Conservation (phyloP, 176 grass and related monocot species). For the Echinochloa phyllopogon region DNA sequence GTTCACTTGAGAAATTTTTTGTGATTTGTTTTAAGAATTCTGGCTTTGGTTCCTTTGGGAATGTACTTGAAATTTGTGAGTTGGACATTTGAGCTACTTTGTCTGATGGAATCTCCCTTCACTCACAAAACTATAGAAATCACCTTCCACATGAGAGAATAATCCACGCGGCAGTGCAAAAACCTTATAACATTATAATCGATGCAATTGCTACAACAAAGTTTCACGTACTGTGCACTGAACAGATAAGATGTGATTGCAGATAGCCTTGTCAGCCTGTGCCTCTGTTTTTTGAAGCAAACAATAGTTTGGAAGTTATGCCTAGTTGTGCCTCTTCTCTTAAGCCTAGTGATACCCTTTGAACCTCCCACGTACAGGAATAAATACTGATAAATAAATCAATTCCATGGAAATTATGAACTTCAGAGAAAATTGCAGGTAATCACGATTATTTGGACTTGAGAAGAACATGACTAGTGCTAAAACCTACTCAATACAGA, state of each 20-base stretch:
- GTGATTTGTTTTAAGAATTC: slow-evolving; percentile 16
- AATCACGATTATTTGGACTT: not conserved
- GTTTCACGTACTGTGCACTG: not conserved
- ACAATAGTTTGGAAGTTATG: no score
- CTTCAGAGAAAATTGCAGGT: not conserved
- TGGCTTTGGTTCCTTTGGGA: slow-evolving; percentile 7
- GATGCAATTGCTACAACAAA: not conserved
- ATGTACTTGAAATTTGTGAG: not conserved
- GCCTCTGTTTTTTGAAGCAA: not conserved
- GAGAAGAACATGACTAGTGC: not conserved
- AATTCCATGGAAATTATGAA: not conserved
- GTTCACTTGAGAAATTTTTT: slow-evolving; percentile 26
- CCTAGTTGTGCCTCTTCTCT: not conserved
- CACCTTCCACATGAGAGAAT: not conserved
- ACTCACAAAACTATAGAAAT: not conserved
- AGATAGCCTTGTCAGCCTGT: not conserved
- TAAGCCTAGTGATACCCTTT: not conserved
- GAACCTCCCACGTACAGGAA: not conserved
- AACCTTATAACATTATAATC: not conserved
- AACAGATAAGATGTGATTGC: not conserved
- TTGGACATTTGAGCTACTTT: not conserved
- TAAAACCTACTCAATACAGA: not conserved
- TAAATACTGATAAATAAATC: not conserved
- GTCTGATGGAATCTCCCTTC: not conserved
- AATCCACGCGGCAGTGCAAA: not conserved